A percentile compares a stretch with the other conserved stretches of the same genome.
Conservation (phyloP, 1,284 basidiomycete genomes). For the Cutaneotrichosporon daszewskae region DNA sequence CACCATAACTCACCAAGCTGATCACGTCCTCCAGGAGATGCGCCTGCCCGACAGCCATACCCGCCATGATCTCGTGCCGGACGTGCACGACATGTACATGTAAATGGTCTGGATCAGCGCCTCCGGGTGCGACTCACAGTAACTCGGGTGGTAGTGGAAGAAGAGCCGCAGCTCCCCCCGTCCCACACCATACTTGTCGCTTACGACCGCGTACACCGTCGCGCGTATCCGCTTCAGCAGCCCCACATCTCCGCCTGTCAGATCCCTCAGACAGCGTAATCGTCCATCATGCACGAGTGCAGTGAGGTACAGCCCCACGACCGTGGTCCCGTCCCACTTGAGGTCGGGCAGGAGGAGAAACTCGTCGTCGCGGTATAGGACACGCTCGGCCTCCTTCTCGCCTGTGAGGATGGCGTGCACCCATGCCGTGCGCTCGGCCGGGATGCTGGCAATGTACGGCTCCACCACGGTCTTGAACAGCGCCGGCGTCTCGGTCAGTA, state of each 20-base stretch:
- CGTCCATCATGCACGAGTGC: conserved; percentile 58
- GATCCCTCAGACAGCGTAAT: conserved; percentile 66
- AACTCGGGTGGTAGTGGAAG: conserved; percentile 92
- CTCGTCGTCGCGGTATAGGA: conserved; percentile 60
- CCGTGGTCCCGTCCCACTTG: conserved; percentile 80
- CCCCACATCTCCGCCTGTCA: conserved; percentile 59
- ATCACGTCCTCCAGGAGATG: conserved; percentile 91
- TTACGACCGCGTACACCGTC: conserved; percentile 61
- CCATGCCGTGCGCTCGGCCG: conserved; percentile 74
- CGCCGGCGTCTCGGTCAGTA: conserved; percentile 75
- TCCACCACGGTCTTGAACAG: conserved; percentile 64
- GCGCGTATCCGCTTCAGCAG: conserved; percentile 61
- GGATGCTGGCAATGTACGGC: conserved; percentile 72
- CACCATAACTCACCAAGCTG: conserved; percentile 56
- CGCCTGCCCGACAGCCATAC: conserved; percentile 82
- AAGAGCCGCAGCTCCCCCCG: conserved; percentile 67
- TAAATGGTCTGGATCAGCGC: conserved; percentile 66
- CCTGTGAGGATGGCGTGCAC: conserved; percentile 81
- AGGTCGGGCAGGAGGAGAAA: conserved; percentile 85
- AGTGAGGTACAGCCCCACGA: conserved; percentile 61
- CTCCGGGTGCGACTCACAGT: conserved; percentile 60
- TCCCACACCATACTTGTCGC: conserved; percentile 66
- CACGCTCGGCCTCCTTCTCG: conserved; percentile 68
- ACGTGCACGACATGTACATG: conserved; percentile 90
- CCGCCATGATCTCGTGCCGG: conserved; percentile 59